These are phyloP conservation scores for Phytopythium boreale DNA, from an alignment of 352 stramenopile genomes.

Conservation along the genomic window DNA sequence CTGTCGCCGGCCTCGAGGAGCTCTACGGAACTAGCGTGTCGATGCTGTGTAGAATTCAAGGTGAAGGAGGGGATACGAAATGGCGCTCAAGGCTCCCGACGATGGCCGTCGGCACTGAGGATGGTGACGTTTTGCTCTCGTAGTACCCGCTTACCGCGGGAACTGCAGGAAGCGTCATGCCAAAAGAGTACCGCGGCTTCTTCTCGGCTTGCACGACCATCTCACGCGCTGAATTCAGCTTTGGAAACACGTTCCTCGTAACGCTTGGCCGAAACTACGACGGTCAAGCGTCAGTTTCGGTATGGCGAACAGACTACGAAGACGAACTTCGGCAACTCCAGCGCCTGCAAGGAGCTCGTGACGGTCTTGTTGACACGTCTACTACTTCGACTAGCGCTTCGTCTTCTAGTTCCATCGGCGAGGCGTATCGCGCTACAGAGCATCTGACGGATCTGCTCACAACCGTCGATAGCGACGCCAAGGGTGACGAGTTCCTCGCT, in stretches of 20 bases:
- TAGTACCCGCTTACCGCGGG: slow-evolving; percentile 64
- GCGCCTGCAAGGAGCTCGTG: slow-evolving; percentile 8
- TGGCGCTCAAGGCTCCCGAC: slow-evolving; percentile 57
- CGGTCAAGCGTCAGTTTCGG: slow-evolving; percentile 34
- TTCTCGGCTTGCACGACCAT: slow-evolving; percentile 44
- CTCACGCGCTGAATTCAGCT: slow-evolving; percentile 42
- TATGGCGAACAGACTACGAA: slow-evolving; percentile 80
- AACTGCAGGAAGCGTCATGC: slow-evolving; percentile 26
- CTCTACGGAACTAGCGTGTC: slow-evolving; percentile 27
- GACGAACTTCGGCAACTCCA: slow-evolving; percentile 50
- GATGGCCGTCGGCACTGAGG: slow-evolving; percentile 38
- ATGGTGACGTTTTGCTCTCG: slow-evolving; percentile 54
- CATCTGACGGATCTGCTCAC: neutral
- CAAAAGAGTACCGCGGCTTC: slow-evolving; percentile 57
- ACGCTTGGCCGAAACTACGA: slow-evolving; percentile 34
- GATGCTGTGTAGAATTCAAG: slow-evolving; percentile 37
- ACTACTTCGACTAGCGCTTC: neutral
- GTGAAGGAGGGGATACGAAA: slow-evolving; percentile 12
- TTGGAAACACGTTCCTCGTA: slow-evolving; percentile 54
- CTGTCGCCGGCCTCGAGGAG: slow-evolving; percentile 43
- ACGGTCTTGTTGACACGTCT: neutral
- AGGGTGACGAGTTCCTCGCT: slow-evolving; percentile 61
- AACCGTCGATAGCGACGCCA: slow-evolving; percentile 9
- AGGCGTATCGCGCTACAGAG: neutral
- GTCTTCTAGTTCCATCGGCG: neutral